A percentile compares a stretch with the other conserved stretches of the same genome.
Conservation (phyloP, 2,329 filamentous ascomycete species). For the Grosmannia huntii region DNA sequence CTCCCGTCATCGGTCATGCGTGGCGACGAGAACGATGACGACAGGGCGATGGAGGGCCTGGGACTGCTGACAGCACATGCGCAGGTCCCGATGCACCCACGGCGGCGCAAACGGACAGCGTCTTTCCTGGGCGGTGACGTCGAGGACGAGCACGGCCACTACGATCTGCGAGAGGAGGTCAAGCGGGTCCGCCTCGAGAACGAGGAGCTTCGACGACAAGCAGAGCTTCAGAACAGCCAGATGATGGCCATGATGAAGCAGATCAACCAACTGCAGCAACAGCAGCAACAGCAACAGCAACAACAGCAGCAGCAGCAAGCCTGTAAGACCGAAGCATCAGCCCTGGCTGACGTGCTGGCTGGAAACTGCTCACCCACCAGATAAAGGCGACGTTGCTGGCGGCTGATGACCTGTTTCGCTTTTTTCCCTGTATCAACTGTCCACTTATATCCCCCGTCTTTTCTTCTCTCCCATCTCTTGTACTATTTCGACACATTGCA, state of each 20-base stretch:
- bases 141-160: slow-evolving; percentile 24
- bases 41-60: slow-evolving; percentile 4
- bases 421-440: neutral
- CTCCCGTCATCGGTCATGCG: slow-evolving; percentile 1
- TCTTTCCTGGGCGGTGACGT: slow-evolving; percentile 13
- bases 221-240: slow-evolving; percentile 35
- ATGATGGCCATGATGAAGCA: slow-evolving; percentile 35
- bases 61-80: neutral
- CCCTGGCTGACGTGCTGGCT: neutral
- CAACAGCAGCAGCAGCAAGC: neutral
- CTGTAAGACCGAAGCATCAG: neutral
- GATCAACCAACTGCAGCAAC: slow-evolving; percentile 29
- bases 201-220: slow-evolving; percentile 39
- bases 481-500: neutral
- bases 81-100: neutral
- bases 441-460: neutral
- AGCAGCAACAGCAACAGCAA: neutral
- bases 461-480: neutral
- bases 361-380: neutral
- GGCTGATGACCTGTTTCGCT: neutral
- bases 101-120: slow-evolving; percentile 5
- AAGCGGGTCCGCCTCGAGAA: slow-evolving; percentile 56
- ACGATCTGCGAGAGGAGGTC: slow-evolving; percentile 47
- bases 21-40: neutral
- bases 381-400: neutral